Conservation (phyloP, 768 basidiomycete genomes). For the Xerocomus brunneocitrinus region DNA sequence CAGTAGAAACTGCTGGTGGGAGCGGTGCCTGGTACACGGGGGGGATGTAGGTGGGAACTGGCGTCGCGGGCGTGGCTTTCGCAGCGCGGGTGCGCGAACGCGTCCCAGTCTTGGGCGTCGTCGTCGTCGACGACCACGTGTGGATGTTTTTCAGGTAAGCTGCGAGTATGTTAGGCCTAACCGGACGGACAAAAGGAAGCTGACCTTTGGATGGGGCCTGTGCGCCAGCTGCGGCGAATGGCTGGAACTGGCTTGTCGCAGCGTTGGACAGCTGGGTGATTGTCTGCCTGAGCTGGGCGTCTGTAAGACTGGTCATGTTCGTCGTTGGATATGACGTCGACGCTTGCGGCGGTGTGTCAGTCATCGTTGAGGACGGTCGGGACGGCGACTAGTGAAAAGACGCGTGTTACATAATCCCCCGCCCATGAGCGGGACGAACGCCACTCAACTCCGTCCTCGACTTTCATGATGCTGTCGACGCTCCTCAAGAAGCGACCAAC, state of each 20-base stretch:
- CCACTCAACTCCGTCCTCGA: not conserved
- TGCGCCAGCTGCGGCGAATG: slow-evolving; percentile 30
- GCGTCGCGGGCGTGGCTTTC: slow-evolving; percentile 39
- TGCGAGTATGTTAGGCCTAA: slow-evolving; percentile 23
- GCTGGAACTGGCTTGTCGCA: slow-evolving; percentile 34
- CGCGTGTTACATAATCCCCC: slow-evolving; percentile 26
- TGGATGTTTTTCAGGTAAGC: slow-evolving; percentile 68
- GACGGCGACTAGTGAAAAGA: not conserved
- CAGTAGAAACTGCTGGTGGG: slow-evolving; percentile 27
- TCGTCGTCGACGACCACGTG: slow-evolving; percentile 60
- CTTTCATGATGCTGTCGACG: slow-evolving; percentile 17
- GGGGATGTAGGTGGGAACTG: slow-evolving; percentile 31
- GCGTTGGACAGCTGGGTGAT: slow-evolving; percentile 49
- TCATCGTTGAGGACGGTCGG: slow-evolving; percentile 17
- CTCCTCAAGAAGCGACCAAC: slow-evolving; percentile 5
- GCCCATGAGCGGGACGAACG: not conserved
- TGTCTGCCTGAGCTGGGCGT: slow-evolving; percentile 60
- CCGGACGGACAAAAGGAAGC: not conserved
- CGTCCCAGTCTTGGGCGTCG: slow-evolving; percentile 40
- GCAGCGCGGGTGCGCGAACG: slow-evolving; percentile 37
- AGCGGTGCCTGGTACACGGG: slow-evolving; percentile 37
- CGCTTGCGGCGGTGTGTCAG: slow-evolving; percentile 24
- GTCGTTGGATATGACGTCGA: slow-evolving; percentile 31
- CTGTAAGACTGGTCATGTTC: slow-evolving; percentile 47
- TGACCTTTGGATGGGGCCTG: slow-evolving; percentile 30